A percentile compares a stretch with the other conserved stretches of the same genome.
Conservation (phyloP, 768 basidiomycete genomes). For the Mycena filopes region DNA sequence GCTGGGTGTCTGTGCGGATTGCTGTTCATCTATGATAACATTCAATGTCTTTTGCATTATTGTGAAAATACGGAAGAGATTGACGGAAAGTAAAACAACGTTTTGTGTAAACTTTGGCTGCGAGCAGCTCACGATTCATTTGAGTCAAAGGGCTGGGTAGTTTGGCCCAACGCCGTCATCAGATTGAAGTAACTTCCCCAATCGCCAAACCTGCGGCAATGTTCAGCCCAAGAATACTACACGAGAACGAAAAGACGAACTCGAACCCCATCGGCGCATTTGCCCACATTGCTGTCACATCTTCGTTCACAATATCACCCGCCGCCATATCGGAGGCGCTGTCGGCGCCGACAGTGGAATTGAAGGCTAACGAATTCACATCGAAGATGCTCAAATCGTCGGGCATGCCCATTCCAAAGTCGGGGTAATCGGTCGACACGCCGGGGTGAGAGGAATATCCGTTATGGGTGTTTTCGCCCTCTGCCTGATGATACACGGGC, state of each 20-base stretch:
- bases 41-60: no score
- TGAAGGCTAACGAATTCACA: not conserved
- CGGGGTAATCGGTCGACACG: slow-evolving; percentile 15
- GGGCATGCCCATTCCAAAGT: slow-evolving; percentile 1
- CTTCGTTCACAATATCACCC: not conserved
- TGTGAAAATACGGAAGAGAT: no score
- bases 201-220: slow-evolving; percentile 2
- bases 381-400: not conserved
- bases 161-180: slow-evolving; percentile 17
- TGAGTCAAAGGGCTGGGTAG: no score
- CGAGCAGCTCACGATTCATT: no score
- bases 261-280: slow-evolving; percentile 25
- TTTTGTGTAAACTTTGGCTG: no score
- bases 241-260: not conserved
- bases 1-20: no score
- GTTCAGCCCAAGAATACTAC: not conserved
- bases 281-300: slow-evolving; percentile 23
- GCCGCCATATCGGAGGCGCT: not conserved
- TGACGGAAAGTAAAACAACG: no score
- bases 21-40: no score
- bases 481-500: slow-evolving; percentile 12
- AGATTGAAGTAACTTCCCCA: slow-evolving; percentile 24
- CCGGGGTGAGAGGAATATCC: slow-evolving; percentile 23
- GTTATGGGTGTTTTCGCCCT: not conserved
- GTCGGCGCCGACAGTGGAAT: not conserved